phyloP scores from a whole-genome alignment of 768 basidiomycete genomes.

The Podaxis sp. region DNA sequence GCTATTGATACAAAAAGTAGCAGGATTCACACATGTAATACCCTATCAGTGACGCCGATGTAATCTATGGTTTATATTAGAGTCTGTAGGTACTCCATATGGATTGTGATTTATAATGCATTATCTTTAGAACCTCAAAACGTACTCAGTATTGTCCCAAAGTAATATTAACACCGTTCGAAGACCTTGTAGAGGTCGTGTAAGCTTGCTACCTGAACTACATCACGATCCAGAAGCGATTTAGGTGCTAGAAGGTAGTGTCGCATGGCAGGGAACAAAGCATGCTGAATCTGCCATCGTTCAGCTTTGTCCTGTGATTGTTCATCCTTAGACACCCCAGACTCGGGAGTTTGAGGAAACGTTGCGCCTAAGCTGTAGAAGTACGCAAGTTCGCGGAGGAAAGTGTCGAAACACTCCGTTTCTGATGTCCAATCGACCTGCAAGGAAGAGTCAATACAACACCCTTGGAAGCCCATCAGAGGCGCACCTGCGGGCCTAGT shows the following conservation, averaged over 20 bases:
- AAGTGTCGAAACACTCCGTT: constrained; percentile 78
- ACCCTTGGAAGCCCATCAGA: background rate
- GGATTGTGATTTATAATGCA: background rate
- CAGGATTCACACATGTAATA: constrained; percentile 16
- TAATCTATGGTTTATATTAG: constrained; percentile 16
- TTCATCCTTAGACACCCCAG: constrained; percentile 30
- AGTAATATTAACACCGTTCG: constrained; percentile 70
- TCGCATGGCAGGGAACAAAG: constrained; percentile 85
- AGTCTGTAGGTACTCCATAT: background rate
- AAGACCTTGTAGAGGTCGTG: constrained; percentile 95
- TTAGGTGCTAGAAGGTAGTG: constrained; percentile 71
- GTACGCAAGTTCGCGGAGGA: constrained; percentile 87
- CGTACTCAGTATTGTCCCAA: background rate
- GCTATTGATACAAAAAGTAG: constrained; percentile 3
- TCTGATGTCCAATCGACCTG: constrained; percentile 92
- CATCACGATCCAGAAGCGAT: constrained; percentile 65
- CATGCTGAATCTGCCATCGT: constrained; percentile 87
- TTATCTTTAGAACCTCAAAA: background rate
- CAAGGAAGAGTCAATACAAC: background rate
- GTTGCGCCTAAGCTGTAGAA: constrained; percentile 60
- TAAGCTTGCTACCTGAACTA: constrained; percentile 86
- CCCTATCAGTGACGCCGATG: background rate
- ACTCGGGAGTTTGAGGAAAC: constrained; percentile 48
- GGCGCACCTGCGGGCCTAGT: constrained; percentile 80
- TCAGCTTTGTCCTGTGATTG: constrained; percentile 48